These are phyloP conservation scores for Fusarium duplospermum DNA, from an alignment of 2,329 filamentous ascomycete genomes.

Conservation along the genomic window DNA sequence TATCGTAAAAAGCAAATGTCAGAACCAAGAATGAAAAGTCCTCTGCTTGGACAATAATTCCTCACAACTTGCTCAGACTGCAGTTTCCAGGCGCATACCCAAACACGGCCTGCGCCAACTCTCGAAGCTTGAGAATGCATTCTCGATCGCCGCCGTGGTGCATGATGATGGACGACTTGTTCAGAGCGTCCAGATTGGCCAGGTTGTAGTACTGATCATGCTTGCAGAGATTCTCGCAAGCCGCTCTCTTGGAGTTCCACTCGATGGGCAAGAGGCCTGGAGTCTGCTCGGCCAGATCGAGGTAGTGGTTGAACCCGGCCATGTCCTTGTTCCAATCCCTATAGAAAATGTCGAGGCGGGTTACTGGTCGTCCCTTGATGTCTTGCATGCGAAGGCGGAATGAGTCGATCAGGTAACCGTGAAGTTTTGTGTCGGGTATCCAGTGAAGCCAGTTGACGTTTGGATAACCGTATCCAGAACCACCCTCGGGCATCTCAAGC, in stretches of 20 bases:
- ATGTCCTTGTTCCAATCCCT: conserved; percentile 23
- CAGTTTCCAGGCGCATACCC: not conserved
- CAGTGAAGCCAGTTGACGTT: conserved; percentile 52
- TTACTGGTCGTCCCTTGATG: not conserved
- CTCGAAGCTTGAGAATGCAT: conserved; percentile 57
- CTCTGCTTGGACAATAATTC: not conserved
- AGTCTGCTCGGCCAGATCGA: conserved; percentile 27
- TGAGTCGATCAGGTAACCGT: conserved; percentile 55
- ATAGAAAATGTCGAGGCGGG: conserved; percentile 30
- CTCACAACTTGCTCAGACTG: not conserved
- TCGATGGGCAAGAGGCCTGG: conserved; percentile 50
- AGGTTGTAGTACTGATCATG: conserved; percentile 41
- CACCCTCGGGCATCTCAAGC: not conserved
- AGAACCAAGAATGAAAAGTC: not conserved
- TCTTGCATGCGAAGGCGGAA: conserved; percentile 56
- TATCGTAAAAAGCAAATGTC: not conserved
- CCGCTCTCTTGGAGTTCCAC: conserved; percentile 52
- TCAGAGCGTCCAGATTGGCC: conserved; percentile 13
- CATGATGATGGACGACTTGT: conserved; percentile 47
- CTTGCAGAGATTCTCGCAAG: conserved; percentile 48
- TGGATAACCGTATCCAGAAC: not conserved
- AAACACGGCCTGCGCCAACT: conserved; percentile 53
- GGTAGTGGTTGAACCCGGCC: conserved; percentile 49
- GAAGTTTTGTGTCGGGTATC: conserved; percentile 54
- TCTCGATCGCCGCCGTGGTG: conserved; percentile 50